Conservation (phyloP, 768 basidiomycete species). For the Lactarius vividus region DNA sequence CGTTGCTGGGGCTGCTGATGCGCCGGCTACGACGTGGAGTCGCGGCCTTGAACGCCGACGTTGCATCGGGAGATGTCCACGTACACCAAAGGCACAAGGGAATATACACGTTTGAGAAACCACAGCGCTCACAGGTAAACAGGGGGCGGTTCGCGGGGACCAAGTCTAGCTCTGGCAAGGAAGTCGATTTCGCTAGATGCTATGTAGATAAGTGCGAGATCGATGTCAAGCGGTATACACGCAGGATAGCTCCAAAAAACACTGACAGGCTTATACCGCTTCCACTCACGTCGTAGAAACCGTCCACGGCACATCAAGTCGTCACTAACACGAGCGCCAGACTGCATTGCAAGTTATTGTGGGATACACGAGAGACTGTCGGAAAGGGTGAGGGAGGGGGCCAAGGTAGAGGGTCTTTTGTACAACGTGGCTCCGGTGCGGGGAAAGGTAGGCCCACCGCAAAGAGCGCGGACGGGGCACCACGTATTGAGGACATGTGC, state of each 20-base stretch:
- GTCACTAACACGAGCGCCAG: background rate
- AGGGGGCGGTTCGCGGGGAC: conserved; percentile 21
- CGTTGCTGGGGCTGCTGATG: conserved; percentile 14
- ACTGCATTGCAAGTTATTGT: background rate
- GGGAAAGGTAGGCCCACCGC: conserved; percentile 4
- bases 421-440: conserved; percentile 12
- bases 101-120: conserved; percentile 25
- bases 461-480: background rate
- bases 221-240: background rate
- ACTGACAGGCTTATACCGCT: conserved; percentile 15
- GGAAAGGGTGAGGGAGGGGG: background rate
- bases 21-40: conserved; percentile 11
- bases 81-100: conserved; percentile 28
- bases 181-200: conserved; percentile 27
- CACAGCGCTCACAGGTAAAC: conserved; percentile 25
- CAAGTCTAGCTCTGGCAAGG: conserved; percentile 21
- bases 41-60: conserved; percentile 15
- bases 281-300: conserved; percentile 24
- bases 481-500: conserved; percentile 22
- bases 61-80: conserved; percentile 23
- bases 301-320: conserved; percentile 23
- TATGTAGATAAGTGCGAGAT: conserved; percentile 6
- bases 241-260: background rate
- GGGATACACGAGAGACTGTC: background rate
- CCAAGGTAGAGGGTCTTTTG: background rate